Evolutionary conservation across 2,329 filamentous ascomycete species (phyloP), one percentile per base, ranked within the genome.

Genomic region (Talaromyces atroroseus): DNA sequence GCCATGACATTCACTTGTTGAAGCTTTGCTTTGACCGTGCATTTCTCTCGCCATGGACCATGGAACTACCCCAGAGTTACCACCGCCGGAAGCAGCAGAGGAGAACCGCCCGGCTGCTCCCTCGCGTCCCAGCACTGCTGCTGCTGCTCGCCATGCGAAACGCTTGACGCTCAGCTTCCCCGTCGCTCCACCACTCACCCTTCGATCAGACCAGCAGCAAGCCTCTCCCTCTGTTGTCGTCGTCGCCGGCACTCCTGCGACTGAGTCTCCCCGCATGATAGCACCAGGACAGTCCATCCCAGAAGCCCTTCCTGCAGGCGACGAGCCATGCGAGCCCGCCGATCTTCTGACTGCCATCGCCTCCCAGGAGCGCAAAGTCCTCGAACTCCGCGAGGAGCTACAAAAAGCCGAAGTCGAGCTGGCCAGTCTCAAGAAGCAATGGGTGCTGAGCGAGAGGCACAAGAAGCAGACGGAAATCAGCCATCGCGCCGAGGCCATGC

Each of bases 331-430:
- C 38, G 83, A 86, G 59, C 77, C 83, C 52, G 82, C 80, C 65
- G 80, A 86, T 51, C 89, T 96, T 65, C 85, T 99, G 62, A 92
- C 90, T 59, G 88, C 92, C 57, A 88, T 99, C 65, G 94, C 94
- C 46, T 86, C 90, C 14, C 92, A 97, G 74, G 94, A 99, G 75
- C 82, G 94, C 57, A 86, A 85, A 62, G 92, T 99, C 1, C 76
- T 99, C 57, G 94, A 97, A 73, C 78, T 99, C 52, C 88, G 86
- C 58, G 94, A 99, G 71, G 92, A 97, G 71, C 78, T 99, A n/a
- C 76, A 79, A 23, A 86, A 86, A 58, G 92, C 94, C 5, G 92
- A 99, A 69, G 75, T 78, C 12, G 88, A 95, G 48, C 78, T 99
- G 42, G 77, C 78, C 48, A 82, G 78, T 44, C 78, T 99, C 60